Conservation (phyloP, 257 asterid genomes). For the Lavandula angustifolia region DNA sequence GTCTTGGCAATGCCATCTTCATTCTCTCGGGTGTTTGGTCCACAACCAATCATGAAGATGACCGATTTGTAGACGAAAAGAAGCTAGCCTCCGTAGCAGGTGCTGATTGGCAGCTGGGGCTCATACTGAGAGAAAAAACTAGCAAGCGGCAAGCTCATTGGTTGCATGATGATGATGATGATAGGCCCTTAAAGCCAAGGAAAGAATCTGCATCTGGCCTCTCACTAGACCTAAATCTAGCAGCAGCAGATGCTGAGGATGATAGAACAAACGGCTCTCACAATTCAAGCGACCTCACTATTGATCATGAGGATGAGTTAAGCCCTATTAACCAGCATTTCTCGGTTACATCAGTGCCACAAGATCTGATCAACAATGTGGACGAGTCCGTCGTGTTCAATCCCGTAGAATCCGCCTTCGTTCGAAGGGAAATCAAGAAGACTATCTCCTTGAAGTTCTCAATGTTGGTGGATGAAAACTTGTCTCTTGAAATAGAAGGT, state of each 20-base stretch:
- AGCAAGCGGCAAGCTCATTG: conserved; percentile 56
- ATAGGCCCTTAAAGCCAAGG: conserved; percentile 44
- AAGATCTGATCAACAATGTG: conserved; percentile 46
- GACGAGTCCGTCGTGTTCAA: conserved; percentile 59
- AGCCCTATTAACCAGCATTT: conserved; percentile 44
- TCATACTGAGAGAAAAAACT: conserved; percentile 54
- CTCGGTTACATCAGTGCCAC: conserved; percentile 59
- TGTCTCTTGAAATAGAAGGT: conserved; percentile 61
- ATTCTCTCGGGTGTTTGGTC: conserved; percentile 89
- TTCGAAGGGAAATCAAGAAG: conserved; percentile 61
- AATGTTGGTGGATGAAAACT: conserved; percentile 43
- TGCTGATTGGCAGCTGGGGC: conserved; percentile 62
- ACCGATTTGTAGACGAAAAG: conserved; percentile 44
- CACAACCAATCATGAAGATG: conserved; percentile 39
- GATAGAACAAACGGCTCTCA: conserved; percentile 66
- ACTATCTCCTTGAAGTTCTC: conserved; percentile 53
- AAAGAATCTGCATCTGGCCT: conserved; percentile 48
- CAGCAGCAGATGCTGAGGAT: conserved; percentile 43
- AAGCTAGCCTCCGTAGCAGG: conserved; percentile 46
- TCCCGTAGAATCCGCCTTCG: conserved; percentile 47
- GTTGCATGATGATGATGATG: conserved; percentile 47
- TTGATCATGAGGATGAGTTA: conserved; percentile 69
- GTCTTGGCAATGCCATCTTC: conserved; percentile 79
- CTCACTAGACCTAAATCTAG: conserved; percentile 72
- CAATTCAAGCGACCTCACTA: conserved; percentile 77